Percentiles rank a stretch among this genome's conserved stretches.
Conservation (phyloP, 768 basidiomycete genomes). For the Podaxis sp. region DNA sequence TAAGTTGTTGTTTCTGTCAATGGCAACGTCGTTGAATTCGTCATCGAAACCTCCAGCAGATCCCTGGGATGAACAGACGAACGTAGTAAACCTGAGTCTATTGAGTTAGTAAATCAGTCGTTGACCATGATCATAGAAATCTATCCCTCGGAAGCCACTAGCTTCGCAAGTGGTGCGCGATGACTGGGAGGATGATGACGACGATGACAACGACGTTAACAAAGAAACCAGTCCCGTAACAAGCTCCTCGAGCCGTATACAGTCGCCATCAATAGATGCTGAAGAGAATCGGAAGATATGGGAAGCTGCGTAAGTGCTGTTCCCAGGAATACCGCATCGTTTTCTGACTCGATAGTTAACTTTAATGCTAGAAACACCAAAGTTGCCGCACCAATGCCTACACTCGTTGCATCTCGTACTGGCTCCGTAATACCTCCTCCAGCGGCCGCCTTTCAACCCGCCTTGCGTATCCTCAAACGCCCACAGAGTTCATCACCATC, state of each 20-base stretch:
- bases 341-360: conserved; percentile 13
- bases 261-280: conserved; percentile 21
- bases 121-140: not conserved
- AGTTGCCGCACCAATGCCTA: conserved; percentile 65
- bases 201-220: conserved; percentile 37
- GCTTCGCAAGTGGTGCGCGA: conserved; percentile 29
- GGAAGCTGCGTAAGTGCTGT: conserved; percentile 63
- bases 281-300: conserved; percentile 54
- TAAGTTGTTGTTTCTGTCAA: not conserved
- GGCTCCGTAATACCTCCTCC: conserved; percentile 41
- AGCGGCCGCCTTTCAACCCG: conserved; percentile 49
- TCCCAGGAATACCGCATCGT: not conserved
- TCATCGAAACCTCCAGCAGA: conserved; percentile 4
- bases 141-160: conserved; percentile 13
- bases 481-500: conserved; percentile 38
- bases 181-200: conserved; percentile 60
- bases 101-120: not conserved
- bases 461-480: conserved; percentile 73
- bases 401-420: conserved; percentile 37
- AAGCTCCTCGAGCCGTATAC: not conserved
- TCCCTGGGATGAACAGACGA: conserved; percentile 6
- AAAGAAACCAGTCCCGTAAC: not conserved
- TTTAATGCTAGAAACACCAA: conserved; percentile 47
- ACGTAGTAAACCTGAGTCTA: conserved; percentile 6
- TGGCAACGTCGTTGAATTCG: conserved; percentile 9